Base-by-base conservation (phyloP, 2,329 filamentous ascomycete genomes). In the Stylonectria norvegica region DNA sequence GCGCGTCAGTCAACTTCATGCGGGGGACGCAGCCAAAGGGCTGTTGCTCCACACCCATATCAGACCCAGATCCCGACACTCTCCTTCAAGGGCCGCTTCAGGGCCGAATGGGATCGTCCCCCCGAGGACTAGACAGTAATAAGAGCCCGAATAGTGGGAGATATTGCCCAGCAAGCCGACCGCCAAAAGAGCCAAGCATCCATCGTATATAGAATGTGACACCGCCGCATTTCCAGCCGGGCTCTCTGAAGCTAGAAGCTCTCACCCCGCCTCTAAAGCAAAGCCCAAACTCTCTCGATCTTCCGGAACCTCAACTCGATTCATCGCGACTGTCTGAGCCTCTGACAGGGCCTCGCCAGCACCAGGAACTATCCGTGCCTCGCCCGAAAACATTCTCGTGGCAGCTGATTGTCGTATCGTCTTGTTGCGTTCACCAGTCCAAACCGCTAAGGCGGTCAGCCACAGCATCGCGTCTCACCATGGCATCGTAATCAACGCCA, bases 151-250 rank as follows among this genome's bases (percentile, higher is more conserved):
- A 31, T 28, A n/a, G 18, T 17, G 32, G 33, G 40, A 32, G 36
- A 36, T 27, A 38, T 40, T 20, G 36, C 17, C 25, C 36, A 31
- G 38, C 23, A 35, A 34, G 35, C 17, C 31, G 40, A 20, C 37
- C 25, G 40, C n/a, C 32, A 19, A 34, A 23, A 7, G n/a, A 15
- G 20, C 19, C 38, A 11, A 14, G 27, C 20, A 14, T 9, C 34
- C 48, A 25, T 45, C 36, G 47, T 55, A 56, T 56, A 56, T 56
- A 56, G 53, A 53, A 55, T 46, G 53, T 50, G 48, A 39, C 49
- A 36, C 30, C 42, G 55, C 49, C 22, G 27, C 39, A 41, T 35
- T 36, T 40, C 39, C 25, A 34, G 44, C 45, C 49, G 53, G 53
- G 50, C 53, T 52, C 53, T 48, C 30, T 46, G 20, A 40, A 45